Evolutionary conservation across 2,329 filamentous ascomycete species (phyloP).

Genomic region (Calonectria ilicicola): DNA sequence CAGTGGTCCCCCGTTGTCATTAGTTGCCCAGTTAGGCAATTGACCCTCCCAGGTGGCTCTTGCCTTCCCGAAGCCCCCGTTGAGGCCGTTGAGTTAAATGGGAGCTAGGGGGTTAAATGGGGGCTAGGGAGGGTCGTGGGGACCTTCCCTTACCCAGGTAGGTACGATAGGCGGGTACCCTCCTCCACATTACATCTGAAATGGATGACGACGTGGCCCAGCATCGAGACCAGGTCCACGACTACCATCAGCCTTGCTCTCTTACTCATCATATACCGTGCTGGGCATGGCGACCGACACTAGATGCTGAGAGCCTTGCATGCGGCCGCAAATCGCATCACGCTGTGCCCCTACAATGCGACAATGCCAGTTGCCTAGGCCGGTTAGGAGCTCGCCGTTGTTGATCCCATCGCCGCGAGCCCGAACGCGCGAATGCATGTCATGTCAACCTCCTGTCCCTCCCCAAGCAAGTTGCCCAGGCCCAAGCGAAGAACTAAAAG

Average conservation of each 20-base stretch:
- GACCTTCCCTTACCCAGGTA: constrained; percentile 9
- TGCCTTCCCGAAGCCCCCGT: constrained; percentile 23
- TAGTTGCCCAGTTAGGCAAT: constrained; percentile 21
- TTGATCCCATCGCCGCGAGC: not conserved
- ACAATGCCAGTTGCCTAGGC: constrained; percentile 1
- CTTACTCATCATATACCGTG: not conserved
- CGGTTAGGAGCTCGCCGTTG: not conserved
- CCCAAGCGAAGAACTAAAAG: constrained; percentile 1
- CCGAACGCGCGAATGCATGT: too few species aligned
- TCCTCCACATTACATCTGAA: constrained; percentile 4
- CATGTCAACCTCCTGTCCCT: constrained; percentile 1
- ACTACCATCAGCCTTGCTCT: constrained; percentile 1
- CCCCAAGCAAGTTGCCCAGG: not conserved
- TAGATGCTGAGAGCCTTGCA: not conserved
- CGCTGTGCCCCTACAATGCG: not conserved
- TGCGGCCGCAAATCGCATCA: not conserved
- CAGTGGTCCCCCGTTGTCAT: not conserved
- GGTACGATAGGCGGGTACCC: constrained; percentile 4
- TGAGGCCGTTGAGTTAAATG: constrained; percentile 9
- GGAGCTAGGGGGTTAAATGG: constrained; percentile 5
- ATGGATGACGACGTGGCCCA: constrained; percentile 5
- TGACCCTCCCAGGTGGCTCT: constrained; percentile 3
- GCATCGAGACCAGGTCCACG: not conserved
- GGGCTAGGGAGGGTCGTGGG: not conserved
- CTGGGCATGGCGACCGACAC: not conserved